These are phyloP conservation scores for Bipolaris gigantea DNA, from an alignment of 2,329 filamentous ascomycete genomes.

Conservation along the genomic window DNA sequence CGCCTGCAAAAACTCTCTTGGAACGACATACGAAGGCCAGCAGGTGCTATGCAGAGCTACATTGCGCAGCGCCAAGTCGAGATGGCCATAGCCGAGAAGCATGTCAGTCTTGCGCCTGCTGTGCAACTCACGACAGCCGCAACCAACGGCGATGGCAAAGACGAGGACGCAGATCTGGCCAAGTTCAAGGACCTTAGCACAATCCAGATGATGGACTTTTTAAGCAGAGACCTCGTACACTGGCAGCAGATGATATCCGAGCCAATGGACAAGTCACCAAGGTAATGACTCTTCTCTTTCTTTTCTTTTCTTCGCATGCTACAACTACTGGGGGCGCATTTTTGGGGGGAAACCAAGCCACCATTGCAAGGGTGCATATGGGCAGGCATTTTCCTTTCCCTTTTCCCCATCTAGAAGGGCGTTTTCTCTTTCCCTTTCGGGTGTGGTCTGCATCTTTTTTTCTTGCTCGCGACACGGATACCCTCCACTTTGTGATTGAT, in stretches of 20 bases:
- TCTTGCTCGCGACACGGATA: slow-evolving; percentile 29
- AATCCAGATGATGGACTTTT: slow-evolving; percentile 86
- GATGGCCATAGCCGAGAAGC: slow-evolving; percentile 63
- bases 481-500: slow-evolving; percentile 32
- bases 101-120: slow-evolving; percentile 25
- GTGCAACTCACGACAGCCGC: slow-evolving; percentile 25
- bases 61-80: slow-evolving; percentile 88
- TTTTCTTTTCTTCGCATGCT: not conserved
- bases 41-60: slow-evolving; percentile 83
- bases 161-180: slow-evolving; percentile 46
- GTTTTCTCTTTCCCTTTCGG: slow-evolving; percentile 15
- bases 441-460: not conserved
- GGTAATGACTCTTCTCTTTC: not conserved
- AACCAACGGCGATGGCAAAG: slow-evolving; percentile 40
- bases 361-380: not conserved
- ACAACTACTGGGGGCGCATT: slow-evolving; percentile 5
- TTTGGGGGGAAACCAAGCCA: not conserved
- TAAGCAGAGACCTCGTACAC: slow-evolving; percentile 77
- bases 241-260: slow-evolving; percentile 67
- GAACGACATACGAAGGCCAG: slow-evolving; percentile 84
- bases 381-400: no score
- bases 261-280: slow-evolving; percentile 32
- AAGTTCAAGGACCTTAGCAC: slow-evolving; percentile 74
- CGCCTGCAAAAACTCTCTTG: slow-evolving; percentile 68
- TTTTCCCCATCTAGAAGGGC: slow-evolving; percentile 14